Evolutionary conservation across 176 grass and related monocot species (phyloP).

Genomic region (Panicum miliaceum): DNA sequence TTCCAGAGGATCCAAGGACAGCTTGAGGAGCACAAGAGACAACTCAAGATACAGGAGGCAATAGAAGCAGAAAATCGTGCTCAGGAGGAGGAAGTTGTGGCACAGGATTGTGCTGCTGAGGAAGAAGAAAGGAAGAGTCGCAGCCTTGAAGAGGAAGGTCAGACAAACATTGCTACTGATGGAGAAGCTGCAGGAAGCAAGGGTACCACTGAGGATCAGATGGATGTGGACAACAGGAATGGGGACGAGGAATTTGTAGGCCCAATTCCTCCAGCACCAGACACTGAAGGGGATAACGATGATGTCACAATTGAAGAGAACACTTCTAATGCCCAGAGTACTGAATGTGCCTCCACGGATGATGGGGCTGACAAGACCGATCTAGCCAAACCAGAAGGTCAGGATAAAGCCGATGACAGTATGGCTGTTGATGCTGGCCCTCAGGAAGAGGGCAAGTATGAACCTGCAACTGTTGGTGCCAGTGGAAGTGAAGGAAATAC

Average conservation of each 20-base stretch:
- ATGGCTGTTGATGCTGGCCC: neutral
- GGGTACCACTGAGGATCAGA: conserved; percentile 17
- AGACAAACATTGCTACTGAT: neutral
- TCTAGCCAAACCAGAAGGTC: neutral
- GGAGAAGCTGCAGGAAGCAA: conserved; percentile 41
- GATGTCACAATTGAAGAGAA: neutral
- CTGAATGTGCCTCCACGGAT: neutral
- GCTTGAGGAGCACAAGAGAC: conserved; percentile 63
- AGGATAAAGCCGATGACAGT: neutral
- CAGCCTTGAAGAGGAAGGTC: conserved; percentile 19
- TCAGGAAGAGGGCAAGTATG: conserved; percentile 21
- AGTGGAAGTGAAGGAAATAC: conserved; percentile 7
- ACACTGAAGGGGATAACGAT: conserved; percentile 19
- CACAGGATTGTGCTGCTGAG: conserved; percentile 13
- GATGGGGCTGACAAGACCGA: neutral
- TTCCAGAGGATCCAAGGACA: conserved; percentile 60
- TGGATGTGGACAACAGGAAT: conserved; percentile 36
- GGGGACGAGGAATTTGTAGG: conserved; percentile 35
- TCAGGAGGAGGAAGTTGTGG: neutral
- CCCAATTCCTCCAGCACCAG: conserved; percentile 30
- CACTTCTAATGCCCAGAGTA: neutral
- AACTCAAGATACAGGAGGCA: conserved; percentile 37
- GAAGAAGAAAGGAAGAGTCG: conserved; percentile 29
- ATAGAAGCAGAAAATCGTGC: conserved; percentile 41
- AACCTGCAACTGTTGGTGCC: neutral